Evolutionary conservation across 2,329 filamentous ascomycete species (phyloP).

Genomic region (Bipolaris bicolor): DNA sequence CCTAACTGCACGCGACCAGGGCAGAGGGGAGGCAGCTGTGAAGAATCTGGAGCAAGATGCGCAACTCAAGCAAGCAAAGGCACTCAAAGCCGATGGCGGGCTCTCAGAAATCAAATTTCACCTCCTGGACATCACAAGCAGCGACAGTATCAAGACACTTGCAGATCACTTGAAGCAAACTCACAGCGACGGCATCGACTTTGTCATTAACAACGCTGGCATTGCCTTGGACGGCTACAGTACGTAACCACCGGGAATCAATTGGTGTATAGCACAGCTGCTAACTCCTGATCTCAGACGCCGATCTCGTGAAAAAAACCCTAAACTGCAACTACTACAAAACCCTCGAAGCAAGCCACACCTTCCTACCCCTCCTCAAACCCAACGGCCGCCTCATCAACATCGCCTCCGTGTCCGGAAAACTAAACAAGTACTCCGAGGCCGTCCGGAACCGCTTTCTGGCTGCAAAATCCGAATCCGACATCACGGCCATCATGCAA

Average conservation of each 20-base stretch:
- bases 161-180: slow-evolving; percentile 50
- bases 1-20: slow-evolving; percentile 58
- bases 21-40: slow-evolving; percentile 56
- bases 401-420: slow-evolving; percentile 55
- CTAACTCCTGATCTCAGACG: slow-evolving; percentile 37
- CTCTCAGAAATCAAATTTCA: slow-evolving; percentile 57
- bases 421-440: slow-evolving; percentile 56
- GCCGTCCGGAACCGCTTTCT: slow-evolving; percentile 54
- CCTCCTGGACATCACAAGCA: slow-evolving; percentile 56
- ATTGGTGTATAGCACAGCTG: too few relatives aligned
- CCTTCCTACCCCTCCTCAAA: slow-evolving; percentile 56
- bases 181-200: slow-evolving; percentile 58
- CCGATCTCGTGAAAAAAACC: slow-evolving; percentile 57
- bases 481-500: slow-evolving; percentile 58
- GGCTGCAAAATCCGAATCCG: slow-evolving; percentile 47
- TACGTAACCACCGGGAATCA: too few relatives aligned
- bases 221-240: slow-evolving; percentile 57
- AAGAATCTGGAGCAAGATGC: slow-evolving; percentile 52
- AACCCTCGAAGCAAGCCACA: slow-evolving; percentile 54
- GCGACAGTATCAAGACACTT: slow-evolving; percentile 54
- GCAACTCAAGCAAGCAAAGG: slow-evolving; percentile 55
- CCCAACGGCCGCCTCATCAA: slow-evolving; percentile 56
- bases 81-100: slow-evolving; percentile 45
- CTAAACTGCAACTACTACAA: slow-evolving; percentile 61
- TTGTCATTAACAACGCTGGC: slow-evolving; percentile 62